These are phyloP conservation scores for Vigna mungo DNA, from an alignment of 306 rosid species.

Conservation along the genomic window DNA sequence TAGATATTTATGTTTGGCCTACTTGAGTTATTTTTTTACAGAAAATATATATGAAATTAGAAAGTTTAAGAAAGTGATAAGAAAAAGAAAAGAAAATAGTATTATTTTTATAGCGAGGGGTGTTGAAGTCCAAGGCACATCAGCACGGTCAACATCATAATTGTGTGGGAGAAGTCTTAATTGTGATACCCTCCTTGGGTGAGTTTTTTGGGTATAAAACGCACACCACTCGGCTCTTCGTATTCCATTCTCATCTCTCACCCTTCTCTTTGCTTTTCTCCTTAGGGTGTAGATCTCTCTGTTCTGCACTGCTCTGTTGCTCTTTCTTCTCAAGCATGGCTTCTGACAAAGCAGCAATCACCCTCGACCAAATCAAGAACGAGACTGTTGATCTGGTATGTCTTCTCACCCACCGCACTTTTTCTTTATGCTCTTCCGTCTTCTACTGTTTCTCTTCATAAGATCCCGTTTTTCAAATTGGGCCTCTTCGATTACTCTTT, in stretches of 20 bases:
- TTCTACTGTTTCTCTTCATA: not conserved
- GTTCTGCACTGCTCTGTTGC: not conserved
- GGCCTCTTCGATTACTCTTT: not conserved
- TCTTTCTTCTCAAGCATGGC: slow-evolving; percentile 46
- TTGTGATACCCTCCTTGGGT: not conserved
- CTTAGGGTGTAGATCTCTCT: not conserved
- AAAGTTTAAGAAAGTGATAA: too few species aligned
- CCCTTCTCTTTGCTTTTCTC: not conserved
- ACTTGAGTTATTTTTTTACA: too few species aligned
- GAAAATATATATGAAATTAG: too few species aligned
- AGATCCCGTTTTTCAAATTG: not conserved
- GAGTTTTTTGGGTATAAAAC: slow-evolving; percentile 27
- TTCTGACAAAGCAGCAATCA: slow-evolving; percentile 46
- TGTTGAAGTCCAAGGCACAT: slow-evolving; percentile 40
- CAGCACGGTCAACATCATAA: slow-evolving; percentile 17
- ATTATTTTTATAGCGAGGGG: not conserved
- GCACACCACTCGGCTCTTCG: too few species aligned
- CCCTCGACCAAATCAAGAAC: slow-evolving; percentile 83
- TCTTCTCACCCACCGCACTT: not conserved
- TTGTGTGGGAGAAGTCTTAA: slow-evolving; percentile 26
- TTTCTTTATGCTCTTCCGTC: not conserved
- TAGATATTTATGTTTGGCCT: too few species aligned
- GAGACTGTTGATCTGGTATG: slow-evolving; percentile 96
- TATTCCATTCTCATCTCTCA: too few species aligned
- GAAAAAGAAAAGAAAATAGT: not conserved